Evolutionary conservation across 306 rosid species (phyloP), one percentile per base, ranked within the genome.

Genomic region (Medicago lupulina): DNA sequence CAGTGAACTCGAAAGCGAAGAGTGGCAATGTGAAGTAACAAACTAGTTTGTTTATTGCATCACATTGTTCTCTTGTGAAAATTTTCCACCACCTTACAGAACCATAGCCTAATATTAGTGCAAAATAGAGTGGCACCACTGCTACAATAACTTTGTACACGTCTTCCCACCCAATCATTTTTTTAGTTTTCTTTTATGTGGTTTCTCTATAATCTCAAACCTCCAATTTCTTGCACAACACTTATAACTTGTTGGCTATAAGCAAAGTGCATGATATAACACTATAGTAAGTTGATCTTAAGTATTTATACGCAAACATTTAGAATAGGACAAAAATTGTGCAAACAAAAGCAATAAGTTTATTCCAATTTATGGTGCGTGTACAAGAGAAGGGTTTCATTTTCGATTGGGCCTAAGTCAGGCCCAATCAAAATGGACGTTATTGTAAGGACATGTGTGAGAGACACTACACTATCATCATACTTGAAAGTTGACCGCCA

Each of bases 21-120:
- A 95, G 91, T 4, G 99, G 99, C 3, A 95, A 86, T 3, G 97
- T 92, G 81, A 95, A 95, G 82, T 82, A 95, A 65, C 97, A 92
- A 2, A 95, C 99, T 0, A 95, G 73, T n/a, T 86, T 82, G 86
- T 86, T 95, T 64, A 95, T 87, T 9, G 97, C 97, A 6, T 92
- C 99, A 25, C 97, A 77, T 80, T 95, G 97, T 12, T 92, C 96
- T 1, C 85, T 81, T 0, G 83, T 86, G 85, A 95, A 90, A 9
- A 95, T 88, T 6, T 47, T 54, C 99, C 99, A 95, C 99, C 99
- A 95, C 85, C 67, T 83, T 7, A 95, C 92, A 0, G 99, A 95
- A 46, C 99, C 97, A 38, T 89, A 95, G 3, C 99, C 99, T 63
- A 95, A 72, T 13, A 88, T 10, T 13, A 95, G 86, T 11, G 97